phyloP scores from a whole-genome alignment of 768 basidiomycete species.

The Leucosporidium creatinivorum region DNA sequence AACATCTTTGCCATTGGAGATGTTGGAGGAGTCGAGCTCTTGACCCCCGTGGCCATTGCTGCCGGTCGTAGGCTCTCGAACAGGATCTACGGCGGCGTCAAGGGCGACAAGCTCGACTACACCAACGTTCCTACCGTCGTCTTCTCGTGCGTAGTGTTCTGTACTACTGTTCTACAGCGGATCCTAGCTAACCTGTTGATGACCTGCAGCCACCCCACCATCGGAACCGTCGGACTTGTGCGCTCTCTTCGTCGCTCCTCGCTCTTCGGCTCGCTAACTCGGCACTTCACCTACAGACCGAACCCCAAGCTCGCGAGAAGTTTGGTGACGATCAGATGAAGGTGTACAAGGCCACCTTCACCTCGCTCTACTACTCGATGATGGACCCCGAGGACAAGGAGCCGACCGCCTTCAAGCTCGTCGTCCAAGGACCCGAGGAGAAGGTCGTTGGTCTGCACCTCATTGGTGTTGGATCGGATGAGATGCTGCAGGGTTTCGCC shows the following conservation, averaged over 20 bases:
- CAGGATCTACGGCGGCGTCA: constrained; percentile 75
- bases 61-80: constrained; percentile 85
- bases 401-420: constrained; percentile 86
- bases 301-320: constrained; percentile 77
- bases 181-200: neutral
- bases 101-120: constrained; percentile 70
- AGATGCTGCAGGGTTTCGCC: constrained; percentile 88
- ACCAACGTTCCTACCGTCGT: constrained; percentile 89
- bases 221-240: constrained; percentile 80
- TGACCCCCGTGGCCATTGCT: constrained; percentile 96
- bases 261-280: neutral
- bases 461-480: constrained; percentile 84
- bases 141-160: constrained; percentile 70
- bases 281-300: constrained; percentile 48
- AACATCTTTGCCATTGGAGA: constrained; percentile 81
- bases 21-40: constrained; percentile 79
- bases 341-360: constrained; percentile 62
- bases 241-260: neutral
- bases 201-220: constrained; percentile 71
- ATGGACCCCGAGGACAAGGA: constrained; percentile 77
- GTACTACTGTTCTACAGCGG: neutral
- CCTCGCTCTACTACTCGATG: constrained; percentile 79
- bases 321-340: constrained; percentile 78
- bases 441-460: constrained; percentile 94
- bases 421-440: constrained; percentile 80